A percentile compares a stretch with the other conserved stretches of the same genome.
phyloP scores from a whole-genome alignment of 176 grass and related monocot genomes.

The Puccinellia tenuiflora region DNA sequence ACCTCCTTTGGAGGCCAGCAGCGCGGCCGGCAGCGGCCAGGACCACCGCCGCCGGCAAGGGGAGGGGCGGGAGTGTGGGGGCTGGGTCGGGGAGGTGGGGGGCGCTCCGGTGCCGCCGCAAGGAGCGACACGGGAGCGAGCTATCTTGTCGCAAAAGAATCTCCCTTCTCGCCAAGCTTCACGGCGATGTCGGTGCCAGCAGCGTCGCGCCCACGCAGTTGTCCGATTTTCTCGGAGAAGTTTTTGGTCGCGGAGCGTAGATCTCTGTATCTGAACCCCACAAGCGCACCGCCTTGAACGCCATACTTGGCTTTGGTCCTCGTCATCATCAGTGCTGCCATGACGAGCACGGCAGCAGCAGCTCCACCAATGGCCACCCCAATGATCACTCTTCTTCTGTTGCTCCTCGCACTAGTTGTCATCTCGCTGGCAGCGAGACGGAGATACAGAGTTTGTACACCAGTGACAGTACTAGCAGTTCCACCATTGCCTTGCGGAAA shows the following conservation, averaged over 20 bases:
- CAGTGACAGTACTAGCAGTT: neutral
- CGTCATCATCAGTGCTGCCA: neutral
- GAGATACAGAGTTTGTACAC: constrained; percentile 10
- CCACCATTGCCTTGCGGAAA: neutral
- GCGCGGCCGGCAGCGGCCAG: too few species aligned
- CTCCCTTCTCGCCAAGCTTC: too few species aligned
- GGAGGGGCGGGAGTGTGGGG: too few species aligned
- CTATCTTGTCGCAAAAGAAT: too few species aligned
- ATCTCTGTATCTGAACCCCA: constrained; percentile 29
- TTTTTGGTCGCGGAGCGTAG: constrained; percentile 23
- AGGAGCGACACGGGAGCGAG: too few species aligned
- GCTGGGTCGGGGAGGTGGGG: too few species aligned
- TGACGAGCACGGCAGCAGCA: neutral
- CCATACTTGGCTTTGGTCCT: neutral
- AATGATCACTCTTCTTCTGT: neutral
- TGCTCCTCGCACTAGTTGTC: neutral
- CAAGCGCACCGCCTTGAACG: neutral
- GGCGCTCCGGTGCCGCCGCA: too few species aligned
- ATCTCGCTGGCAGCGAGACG: constrained; percentile 38
- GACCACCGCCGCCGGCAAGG: too few species aligned
- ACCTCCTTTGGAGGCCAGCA: too few species aligned
- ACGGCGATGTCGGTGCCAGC: constrained; percentile 11
- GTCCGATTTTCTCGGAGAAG: constrained; percentile 33
- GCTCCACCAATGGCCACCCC: neutral
- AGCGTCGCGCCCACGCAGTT: neutral